Evolutionary conservation across 2,329 filamentous ascomycete species (phyloP).

Genomic region (Penicillium expansum): DNA sequence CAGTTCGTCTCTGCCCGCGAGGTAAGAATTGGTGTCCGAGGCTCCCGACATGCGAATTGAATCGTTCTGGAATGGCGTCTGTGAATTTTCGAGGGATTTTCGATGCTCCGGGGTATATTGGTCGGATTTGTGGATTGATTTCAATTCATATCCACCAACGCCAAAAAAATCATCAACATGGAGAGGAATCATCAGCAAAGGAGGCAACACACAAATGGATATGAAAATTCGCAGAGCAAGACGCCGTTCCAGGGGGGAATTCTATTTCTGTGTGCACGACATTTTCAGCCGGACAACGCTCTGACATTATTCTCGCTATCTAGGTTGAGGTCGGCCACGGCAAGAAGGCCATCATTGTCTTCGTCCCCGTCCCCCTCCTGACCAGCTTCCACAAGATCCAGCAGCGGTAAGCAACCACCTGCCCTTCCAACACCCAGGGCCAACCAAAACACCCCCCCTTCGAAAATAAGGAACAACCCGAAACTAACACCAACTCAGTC

Average conservation of each 20-base stretch:
- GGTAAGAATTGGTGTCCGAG: conserved; percentile 62
- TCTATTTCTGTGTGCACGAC: conserved; percentile 14
- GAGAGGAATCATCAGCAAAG: neutral
- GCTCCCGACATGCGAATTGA: conserved; percentile 12
- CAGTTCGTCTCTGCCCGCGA: conserved; percentile 99
- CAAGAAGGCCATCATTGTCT: conserved; percentile 99
- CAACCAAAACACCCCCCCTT: neutral
- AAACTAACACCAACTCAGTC: conserved; percentile 52
- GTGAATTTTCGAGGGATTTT: conserved; percentile 16
- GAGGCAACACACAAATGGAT: neutral
- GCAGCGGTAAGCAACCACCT: conserved; percentile 76
- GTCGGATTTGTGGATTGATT: conserved; percentile 13
- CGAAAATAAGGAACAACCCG: conserved; percentile 6
- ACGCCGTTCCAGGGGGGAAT: conserved; percentile 8
- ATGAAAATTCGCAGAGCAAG: conserved; percentile 6
- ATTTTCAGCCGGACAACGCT: conserved; percentile 10
- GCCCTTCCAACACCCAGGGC: conserved; percentile 8
- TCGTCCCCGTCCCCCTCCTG: conserved; percentile 99
- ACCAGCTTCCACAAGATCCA: conserved; percentile 98
- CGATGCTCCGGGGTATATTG: conserved; percentile 14
- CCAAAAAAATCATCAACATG: conserved; percentile 3
- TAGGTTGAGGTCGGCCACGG: conserved; percentile 99
- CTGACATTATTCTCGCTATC: conserved; percentile 41
- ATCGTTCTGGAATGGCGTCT: conserved; percentile 16
- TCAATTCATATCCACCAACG: conserved; percentile 10